A percentile compares a stretch with the other conserved stretches of the same genome.
Evolutionary conservation across 805 yeast species (phyloP).

Genomic region (Torulaspora delbrueckii): DNA sequence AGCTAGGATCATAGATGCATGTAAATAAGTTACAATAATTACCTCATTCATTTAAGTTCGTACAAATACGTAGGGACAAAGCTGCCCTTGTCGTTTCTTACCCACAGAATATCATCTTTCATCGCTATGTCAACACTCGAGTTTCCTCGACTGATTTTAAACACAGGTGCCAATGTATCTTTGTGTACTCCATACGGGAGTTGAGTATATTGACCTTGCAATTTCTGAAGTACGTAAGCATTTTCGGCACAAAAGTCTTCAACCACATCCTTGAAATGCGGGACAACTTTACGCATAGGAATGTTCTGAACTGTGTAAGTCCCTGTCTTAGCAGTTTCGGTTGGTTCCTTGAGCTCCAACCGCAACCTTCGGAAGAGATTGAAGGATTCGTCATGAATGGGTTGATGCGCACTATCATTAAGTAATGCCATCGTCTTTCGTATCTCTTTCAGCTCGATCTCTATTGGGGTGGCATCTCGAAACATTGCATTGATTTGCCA

Average conservation of each 20-base stretch:
- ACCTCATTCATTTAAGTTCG: slow-evolving; percentile 5
- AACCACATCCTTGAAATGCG: slow-evolving; percentile 62
- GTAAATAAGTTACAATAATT: not conserved
- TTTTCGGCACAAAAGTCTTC: slow-evolving; percentile 52
- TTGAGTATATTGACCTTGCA: slow-evolving; percentile 14
- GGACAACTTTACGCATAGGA: slow-evolving; percentile 41
- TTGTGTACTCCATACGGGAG: slow-evolving; percentile 30
- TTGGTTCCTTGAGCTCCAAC: not conserved
- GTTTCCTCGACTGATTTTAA: slow-evolving; percentile 12
- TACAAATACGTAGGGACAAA: slow-evolving; percentile 12
- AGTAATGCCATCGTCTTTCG: slow-evolving; percentile 13
- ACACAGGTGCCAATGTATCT: slow-evolving; percentile 23
- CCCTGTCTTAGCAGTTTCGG: not conserved
- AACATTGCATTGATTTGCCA: slow-evolving; percentile 20
- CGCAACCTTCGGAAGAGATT: slow-evolving; percentile 12
- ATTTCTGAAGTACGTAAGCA: slow-evolving; percentile 36
- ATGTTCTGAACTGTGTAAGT: slow-evolving; percentile 28
- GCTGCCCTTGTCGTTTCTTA: slow-evolving; percentile 22
- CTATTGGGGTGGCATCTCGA: slow-evolving; percentile 5
- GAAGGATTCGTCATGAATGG: slow-evolving; percentile 24
- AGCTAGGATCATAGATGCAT: not conserved
- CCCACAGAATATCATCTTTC: slow-evolving; percentile 62
- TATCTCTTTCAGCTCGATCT: slow-evolving; percentile 13
- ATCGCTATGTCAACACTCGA: slow-evolving; percentile 37
- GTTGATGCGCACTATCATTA: slow-evolving; percentile 5